These are phyloP conservation scores for Phytophthora cactorum DNA, from an alignment of 352 stramenopile genomes.

Conservation along the genomic window DNA sequence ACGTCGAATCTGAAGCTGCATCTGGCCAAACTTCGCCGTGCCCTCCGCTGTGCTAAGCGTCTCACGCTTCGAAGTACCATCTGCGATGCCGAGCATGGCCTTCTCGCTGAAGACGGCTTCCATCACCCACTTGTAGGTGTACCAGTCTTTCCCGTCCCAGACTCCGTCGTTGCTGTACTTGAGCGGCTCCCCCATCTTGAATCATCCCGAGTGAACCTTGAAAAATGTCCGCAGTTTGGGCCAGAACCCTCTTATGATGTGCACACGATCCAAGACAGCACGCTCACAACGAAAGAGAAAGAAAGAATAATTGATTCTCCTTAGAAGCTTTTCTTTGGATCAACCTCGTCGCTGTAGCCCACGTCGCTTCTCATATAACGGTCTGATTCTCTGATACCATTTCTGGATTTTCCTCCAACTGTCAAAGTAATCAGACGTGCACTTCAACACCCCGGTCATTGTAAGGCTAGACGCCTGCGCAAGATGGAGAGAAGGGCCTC, in stretches of 20 bases:
- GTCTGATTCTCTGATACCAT: background rate
- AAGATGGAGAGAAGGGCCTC: no score
- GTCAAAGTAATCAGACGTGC: no score
- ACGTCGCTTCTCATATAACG: background rate
- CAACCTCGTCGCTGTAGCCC: background rate
- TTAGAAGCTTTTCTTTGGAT: background rate
- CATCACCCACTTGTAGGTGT: background rate
- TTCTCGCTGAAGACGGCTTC: background rate
- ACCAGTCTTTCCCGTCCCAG: background rate
- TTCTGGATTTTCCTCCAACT: no score
- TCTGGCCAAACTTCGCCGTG: background rate
- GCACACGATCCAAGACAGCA: background rate
- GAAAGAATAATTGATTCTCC: background rate
- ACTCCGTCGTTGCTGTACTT: background rate
- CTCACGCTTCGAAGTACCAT: background rate
- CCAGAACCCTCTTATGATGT: background rate
- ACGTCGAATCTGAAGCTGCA: background rate
- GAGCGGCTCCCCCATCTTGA: background rate
- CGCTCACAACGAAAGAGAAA: background rate
- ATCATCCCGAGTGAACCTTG: background rate
- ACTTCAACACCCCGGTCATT: no score
- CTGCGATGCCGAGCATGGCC: background rate
- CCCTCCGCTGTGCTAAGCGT: background rate
- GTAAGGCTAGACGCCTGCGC: no score
- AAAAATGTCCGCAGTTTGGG: background rate